Evolutionary conservation across 768 basidiomycete species (phyloP).

Genomic region (Phylloporus rhodoxanthus): DNA sequence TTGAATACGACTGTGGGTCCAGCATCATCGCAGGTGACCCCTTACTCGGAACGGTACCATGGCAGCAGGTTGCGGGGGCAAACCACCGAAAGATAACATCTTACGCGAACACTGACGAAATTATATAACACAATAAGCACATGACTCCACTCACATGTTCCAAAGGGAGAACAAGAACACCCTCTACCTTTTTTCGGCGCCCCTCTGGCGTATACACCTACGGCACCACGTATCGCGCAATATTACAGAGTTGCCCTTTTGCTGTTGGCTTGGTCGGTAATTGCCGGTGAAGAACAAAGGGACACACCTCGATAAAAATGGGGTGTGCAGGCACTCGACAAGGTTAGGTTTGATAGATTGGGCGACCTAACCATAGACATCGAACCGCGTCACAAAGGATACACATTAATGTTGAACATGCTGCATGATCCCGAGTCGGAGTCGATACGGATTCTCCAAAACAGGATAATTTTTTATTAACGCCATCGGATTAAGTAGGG

Average conservation of each 20-base stretch:
- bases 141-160: not conserved
- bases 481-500: not conserved
- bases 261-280: not conserved
- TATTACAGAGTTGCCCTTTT: not conserved
- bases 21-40: not conserved
- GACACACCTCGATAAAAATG: not conserved
- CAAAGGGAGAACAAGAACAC: slow-evolving; percentile 2
- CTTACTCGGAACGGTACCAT: not conserved
- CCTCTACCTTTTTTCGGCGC: not conserved
- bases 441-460: slow-evolving; percentile 5
- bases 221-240: not conserved
- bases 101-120: not conserved
- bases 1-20: not conserved
- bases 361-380: slow-evolving; percentile 6
- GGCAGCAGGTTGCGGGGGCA: not conserved
- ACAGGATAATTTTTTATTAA: not conserved
- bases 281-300: not conserved
- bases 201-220: not conserved
- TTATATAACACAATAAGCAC: not conserved
- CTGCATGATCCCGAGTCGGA: slow-evolving; percentile 7
- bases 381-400: slow-evolving; percentile 4
- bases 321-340: slow-evolving; percentile 6
- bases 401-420: not conserved
- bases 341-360: slow-evolving; percentile 21
- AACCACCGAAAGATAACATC: too few relatives aligned